Evolutionary conservation across 2,329 filamentous ascomycete genomes (phyloP).

Genomic region (Botrytis elliptica): DNA sequence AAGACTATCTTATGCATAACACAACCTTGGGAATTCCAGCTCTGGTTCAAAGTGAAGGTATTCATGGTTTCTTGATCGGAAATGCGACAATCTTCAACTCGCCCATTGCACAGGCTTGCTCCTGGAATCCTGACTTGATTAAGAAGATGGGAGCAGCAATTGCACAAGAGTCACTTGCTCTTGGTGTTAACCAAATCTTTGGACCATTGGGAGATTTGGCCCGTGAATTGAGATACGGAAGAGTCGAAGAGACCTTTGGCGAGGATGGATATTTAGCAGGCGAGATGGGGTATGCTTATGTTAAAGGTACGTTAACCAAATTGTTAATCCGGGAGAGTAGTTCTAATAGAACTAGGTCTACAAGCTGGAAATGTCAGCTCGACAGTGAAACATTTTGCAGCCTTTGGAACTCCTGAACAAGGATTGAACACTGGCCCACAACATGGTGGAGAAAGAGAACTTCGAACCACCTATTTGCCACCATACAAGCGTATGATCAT

Average conservation of each 20-base stretch:
- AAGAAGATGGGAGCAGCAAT: conserved; percentile 66
- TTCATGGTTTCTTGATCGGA: conserved; percentile 68
- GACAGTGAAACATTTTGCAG: conserved; percentile 75
- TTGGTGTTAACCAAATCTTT: conserved; percentile 73
- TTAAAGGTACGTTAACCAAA: conserved; percentile 54
- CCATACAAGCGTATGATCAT: conserved; percentile 69
- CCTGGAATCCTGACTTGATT: conserved; percentile 64
- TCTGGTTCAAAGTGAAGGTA: conserved; percentile 70
- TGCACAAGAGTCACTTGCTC: conserved; percentile 61
- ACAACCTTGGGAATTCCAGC: conserved; percentile 70
- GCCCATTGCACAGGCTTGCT: conserved; percentile 69
- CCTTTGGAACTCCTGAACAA: conserved; percentile 67
- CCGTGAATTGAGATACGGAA: conserved; percentile 67
- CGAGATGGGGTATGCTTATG: conserved; percentile 62
- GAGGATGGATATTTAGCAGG: conserved; percentile 68
- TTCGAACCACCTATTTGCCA: conserved; percentile 56
- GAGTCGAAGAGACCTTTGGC: conserved; percentile 72
- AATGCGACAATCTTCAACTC: conserved; percentile 81
- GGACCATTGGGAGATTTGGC: conserved; percentile 70
- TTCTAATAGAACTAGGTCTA: conserved; percentile 52
- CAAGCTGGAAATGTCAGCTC: conserved; percentile 65
- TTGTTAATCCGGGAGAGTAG: neutral
- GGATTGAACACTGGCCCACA: conserved; percentile 65
- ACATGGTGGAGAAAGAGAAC: conserved; percentile 53
- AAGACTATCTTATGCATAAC: conserved; percentile 67